Evolutionary conservation across 1,284 basidiomycete genomes (phyloP), one percentile per base, ranked within the genome.

Genomic region (Pholiota adiposa): DNA sequence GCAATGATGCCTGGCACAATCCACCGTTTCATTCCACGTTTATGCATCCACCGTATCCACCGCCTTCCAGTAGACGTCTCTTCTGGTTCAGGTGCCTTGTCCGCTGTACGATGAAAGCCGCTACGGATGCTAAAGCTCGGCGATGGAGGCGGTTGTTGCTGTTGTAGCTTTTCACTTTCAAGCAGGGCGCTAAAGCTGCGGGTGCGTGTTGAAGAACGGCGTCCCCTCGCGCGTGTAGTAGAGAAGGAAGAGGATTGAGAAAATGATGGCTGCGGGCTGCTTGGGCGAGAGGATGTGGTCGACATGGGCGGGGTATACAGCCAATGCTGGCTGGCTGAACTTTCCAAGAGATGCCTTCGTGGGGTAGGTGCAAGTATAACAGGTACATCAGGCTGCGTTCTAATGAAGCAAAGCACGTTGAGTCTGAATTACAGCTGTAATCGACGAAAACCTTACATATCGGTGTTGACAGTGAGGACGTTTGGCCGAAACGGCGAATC

Each of bases 31-130:
- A 89, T 72, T n/a, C 80, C 81, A 48, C 83, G 78, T 63, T 81
- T 86, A 63, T 91, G 88, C 87, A 93, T 88, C 90, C 88, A 92
- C 43, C 86, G 78, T 51, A 91, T 77, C 84, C 86, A 90, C 31
- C 86, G 72, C 61, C 82, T 79, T 5, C 80, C 88, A 72, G 85
- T 83, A 14, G 78, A 79, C n/a, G 75, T 71, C 54, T 82, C 71
- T 6, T 73, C 72, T 18, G 63, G 54, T 34, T 67, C 68, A 14
- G 57, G 50, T 1, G 27, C 59, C 50, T 64, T 54, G 27, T 51
- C 61, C 36, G n/a, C 52, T 29, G 23, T 53, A 53, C 21, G 50
- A 27, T 36, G 33, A 3, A 38, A 4, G 14, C 52, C 36, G 36
- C 56, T 38, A 34, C 53, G 36, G 27, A 48, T 44, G 23, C 49